A percentile compares a stretch with the other conserved stretches of the same genome.
These are phyloP conservation scores for Carex pumila DNA, from an alignment of 176 grass and related monocot species.

Conservation along the genomic window DNA sequence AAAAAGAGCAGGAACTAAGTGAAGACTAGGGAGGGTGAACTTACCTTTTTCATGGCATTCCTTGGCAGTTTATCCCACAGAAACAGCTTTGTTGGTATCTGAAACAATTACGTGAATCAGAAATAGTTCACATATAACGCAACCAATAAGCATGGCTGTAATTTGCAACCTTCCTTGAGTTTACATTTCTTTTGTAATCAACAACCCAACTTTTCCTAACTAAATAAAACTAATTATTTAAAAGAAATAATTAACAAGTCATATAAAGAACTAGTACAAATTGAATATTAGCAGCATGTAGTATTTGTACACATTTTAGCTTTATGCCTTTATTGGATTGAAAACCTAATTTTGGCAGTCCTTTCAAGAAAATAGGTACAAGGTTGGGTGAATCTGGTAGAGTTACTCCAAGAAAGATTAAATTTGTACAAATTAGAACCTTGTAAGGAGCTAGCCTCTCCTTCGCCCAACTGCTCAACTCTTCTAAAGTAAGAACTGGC, in stretches of 20 bases:
- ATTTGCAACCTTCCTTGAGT: background rate
- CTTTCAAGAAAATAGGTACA: background rate
- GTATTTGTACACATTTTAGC: background rate
- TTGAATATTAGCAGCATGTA: background rate
- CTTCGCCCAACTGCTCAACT: constrained; percentile 66
- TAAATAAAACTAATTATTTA: background rate
- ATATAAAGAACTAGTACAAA: background rate
- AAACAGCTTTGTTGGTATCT: constrained; percentile 86
- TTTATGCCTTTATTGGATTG: background rate
- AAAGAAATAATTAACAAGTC: background rate
- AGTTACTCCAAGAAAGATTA: background rate
- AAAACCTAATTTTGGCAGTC: background rate
- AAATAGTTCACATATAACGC: background rate
- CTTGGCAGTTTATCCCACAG: constrained; percentile 87
- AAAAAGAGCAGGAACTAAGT: background rate
- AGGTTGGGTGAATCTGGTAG: background rate
- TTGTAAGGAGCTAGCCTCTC: constrained; percentile 96
- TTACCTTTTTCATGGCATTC: constrained; percentile 97
- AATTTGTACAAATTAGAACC: constrained; percentile 33
- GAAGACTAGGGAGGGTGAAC: background rate
- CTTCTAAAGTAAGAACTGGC: constrained; percentile 58
- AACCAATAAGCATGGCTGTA: background rate
- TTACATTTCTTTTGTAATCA: background rate
- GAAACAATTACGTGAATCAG: constrained; percentile 15
- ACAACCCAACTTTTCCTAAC: background rate